Conservation (phyloP, 495 filamentous ascomycete species). For the Penicillium pancosmium region DNA sequence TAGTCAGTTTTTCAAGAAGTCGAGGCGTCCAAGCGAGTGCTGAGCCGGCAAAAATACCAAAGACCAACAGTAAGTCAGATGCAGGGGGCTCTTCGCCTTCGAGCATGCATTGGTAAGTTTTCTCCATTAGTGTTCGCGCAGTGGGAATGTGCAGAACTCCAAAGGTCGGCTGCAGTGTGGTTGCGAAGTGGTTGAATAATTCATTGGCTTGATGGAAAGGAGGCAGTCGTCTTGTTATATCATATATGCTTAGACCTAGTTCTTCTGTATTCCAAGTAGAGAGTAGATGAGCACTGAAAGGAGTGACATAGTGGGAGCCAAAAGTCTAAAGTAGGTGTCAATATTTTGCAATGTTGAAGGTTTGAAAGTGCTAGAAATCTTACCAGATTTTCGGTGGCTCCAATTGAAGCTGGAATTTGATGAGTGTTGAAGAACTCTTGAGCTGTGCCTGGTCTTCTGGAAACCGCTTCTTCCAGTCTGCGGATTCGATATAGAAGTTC, state of each 20-base stretch:
- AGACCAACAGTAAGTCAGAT: conserved; percentile 21
- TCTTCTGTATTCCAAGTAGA: neutral
- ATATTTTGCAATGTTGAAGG: neutral
- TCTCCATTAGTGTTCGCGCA: conserved; percentile 21
- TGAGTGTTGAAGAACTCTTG: neutral
- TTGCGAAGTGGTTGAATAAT: conserved; percentile 29
- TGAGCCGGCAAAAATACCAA: conserved; percentile 31
- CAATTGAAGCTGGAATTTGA: neutral
- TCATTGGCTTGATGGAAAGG: conserved; percentile 26
- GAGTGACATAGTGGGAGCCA: conserved; percentile 17
- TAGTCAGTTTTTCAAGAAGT: conserved; percentile 23
- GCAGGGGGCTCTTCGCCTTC: conserved; percentile 19
- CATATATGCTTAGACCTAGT: conserved; percentile 3
- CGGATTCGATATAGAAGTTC: conserved; percentile 21
- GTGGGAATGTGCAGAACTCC: conserved; percentile 35
- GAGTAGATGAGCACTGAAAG: conserved; percentile 15
- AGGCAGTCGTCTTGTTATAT: conserved; percentile 21
- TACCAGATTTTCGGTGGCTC: neutral
- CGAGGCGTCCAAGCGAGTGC: conserved; percentile 25
- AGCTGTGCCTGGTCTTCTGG: neutral
- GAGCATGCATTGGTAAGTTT: conserved; percentile 25
- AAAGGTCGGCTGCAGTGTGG: conserved; percentile 24
- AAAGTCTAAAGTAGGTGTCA: conserved; percentile 1
- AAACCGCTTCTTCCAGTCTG: conserved; percentile 17
- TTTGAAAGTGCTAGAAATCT: neutral